A percentile compares a stretch with the other conserved stretches of the same genome.
Conservation (phyloP, 2,329 filamentous ascomycete genomes). For the Stemphylium vesicarium region DNA sequence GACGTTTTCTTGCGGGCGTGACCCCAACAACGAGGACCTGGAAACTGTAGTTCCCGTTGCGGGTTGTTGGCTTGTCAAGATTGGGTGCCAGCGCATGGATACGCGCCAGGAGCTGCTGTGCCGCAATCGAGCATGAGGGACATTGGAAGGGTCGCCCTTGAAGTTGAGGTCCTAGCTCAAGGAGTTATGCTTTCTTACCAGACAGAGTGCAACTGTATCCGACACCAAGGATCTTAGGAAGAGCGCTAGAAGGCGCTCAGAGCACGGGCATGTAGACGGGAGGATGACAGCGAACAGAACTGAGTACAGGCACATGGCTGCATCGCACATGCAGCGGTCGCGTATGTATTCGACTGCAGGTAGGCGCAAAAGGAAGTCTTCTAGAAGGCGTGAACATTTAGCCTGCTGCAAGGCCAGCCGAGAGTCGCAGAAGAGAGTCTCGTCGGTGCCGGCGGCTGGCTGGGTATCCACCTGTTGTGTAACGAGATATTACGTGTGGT, state of each 20-base stretch:
- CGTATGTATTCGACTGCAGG: conserved; percentile 5
- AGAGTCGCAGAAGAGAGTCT: conserved; percentile 6
- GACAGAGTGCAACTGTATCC: conserved; percentile 1
- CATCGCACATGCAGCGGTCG: conserved; percentile 6
- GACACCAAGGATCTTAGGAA: neutral
- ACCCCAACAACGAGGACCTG: neutral
- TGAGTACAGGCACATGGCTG: conserved; percentile 9
- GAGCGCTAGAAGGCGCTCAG: neutral
- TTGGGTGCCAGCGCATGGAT: conserved; percentile 4
- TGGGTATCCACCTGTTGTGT: conserved; percentile 14
- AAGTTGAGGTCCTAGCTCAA: neutral
- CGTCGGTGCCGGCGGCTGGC: conserved; percentile 1
- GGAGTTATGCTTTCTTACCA: neutral
- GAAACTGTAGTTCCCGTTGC: neutral
- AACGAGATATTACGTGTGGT: conserved; percentile 1
- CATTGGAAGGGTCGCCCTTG: neutral
- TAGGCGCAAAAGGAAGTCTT: conserved; percentile 17
- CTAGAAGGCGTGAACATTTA: conserved; percentile 19
- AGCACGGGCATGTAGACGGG: neutral
- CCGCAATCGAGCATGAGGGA: conserved; percentile 2
- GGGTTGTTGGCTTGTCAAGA: neutral
- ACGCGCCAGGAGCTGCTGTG: conserved; percentile 8
- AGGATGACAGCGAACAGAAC: conserved; percentile 3
- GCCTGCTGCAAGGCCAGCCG: conserved; percentile 6
- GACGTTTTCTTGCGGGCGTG: neutral